A percentile compares a stretch with the other conserved stretches of the same genome.
Conservation (phyloP, 2,329 filamentous ascomycete species). For the Pyricularia sp. region DNA sequence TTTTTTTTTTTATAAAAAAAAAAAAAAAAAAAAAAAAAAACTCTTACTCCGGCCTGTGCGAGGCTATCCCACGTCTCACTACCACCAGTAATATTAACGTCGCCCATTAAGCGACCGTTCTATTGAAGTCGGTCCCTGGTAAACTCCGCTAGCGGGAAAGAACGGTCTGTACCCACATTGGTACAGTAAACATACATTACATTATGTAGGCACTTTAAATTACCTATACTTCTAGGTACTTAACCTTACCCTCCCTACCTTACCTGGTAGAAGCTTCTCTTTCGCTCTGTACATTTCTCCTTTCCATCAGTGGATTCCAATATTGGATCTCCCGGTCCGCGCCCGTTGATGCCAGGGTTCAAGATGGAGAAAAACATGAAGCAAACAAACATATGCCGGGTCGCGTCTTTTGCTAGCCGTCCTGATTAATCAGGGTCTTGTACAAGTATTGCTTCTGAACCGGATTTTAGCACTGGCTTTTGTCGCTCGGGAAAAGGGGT, state of each 20-base stretch:
- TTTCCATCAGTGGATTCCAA: background rate
- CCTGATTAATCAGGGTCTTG: background rate
- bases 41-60: background rate
- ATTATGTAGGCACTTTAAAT: background rate
- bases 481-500: too few relatives aligned
- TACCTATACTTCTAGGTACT: background rate
- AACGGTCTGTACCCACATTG: background rate
- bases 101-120: background rate
- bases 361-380: background rate
- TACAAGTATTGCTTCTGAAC: background rate
- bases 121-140: background rate
- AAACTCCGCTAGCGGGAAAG: background rate
- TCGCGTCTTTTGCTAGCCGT: background rate
- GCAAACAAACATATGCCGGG: background rate
- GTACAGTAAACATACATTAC: background rate
- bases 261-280: background rate
- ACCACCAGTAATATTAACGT: background rate
- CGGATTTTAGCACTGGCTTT: too few relatives aligned
- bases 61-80: background rate
- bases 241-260: too few relatives aligned
- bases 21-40: too few relatives aligned
- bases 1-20: too few relatives aligned
- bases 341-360: background rate
- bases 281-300: background rate
- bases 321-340: background rate